Conservation (phyloP, 768 basidiomycete genomes). For the Coprinellus micaceus region DNA sequence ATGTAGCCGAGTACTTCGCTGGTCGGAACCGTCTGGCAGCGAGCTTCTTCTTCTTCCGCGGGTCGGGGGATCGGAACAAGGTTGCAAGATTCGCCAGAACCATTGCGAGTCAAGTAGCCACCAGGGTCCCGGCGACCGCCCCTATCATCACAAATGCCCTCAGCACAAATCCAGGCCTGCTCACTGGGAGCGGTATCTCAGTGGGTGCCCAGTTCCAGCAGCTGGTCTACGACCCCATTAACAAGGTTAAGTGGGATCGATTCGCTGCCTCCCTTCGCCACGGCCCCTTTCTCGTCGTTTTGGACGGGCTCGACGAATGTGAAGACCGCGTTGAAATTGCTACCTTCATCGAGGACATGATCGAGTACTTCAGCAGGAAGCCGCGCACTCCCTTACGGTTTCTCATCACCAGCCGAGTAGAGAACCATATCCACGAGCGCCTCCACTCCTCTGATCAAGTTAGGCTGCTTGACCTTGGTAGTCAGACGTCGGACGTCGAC, state of each 20-base stretch:
- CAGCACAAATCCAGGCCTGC: not conserved
- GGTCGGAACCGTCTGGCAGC: not conserved
- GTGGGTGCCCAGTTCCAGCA: too few relatives aligned
- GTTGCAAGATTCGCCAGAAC: not conserved
- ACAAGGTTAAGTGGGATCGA: too few relatives aligned
- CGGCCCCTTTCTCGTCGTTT: too few relatives aligned
- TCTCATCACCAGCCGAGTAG: not conserved
- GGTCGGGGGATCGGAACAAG: not conserved
- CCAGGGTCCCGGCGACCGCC: not conserved
- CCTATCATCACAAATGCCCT: not conserved
- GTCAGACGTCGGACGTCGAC: not conserved
- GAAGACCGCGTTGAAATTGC: slow-evolving; percentile 1
- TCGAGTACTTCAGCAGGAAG: not conserved
- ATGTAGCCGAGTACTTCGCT: not conserved
- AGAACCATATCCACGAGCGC: not conserved
- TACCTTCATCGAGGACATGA: slow-evolving; percentile 1
- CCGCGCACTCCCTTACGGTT: not conserved
- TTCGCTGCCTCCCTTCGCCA: too few relatives aligned
- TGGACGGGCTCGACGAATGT: too few relatives aligned
- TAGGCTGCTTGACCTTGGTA: not conserved
- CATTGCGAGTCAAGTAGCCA: not conserved
- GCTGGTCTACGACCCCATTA: too few relatives aligned
- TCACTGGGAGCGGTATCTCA: too few relatives aligned
- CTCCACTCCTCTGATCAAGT: too few relatives aligned
- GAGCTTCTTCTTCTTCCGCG: not conserved